Evolutionary conservation across 495 filamentous ascomycete species (phyloP), one percentile per base, ranked within the genome.

Genomic region (Penicillium atrosanguineum): DNA sequence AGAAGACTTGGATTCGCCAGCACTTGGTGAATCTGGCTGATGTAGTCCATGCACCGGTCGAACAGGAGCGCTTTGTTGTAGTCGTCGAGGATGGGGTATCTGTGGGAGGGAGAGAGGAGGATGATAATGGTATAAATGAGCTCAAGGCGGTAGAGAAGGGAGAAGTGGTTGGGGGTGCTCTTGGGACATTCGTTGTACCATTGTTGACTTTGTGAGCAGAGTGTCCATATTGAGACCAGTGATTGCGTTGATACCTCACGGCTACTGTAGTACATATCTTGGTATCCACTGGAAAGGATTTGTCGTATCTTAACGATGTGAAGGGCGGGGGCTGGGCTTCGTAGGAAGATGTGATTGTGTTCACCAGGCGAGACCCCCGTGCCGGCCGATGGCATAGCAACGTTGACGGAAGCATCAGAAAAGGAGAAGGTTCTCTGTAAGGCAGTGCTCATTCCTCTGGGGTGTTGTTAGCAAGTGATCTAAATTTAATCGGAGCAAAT

Each of bases 371-470:
- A 37, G 48, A 64, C 19, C 57, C 66, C 54, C 8, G 69, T 62
- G 8, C 63, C 53, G 11, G 50, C 55, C 16, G 69, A 66, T 9
- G 81, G 81, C 56, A 88, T 72, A 9, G 71, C 78, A 36, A 95
- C 90, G 55, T 86, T 84, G 2, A 86, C 79, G n/a, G 90, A 87
- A 37, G 88, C 89, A 65, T 97, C 93, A 1, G 89, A 90, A 64
- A 97, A 94, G 5, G 93, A 95, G 66, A 95, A 95, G 0, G 88
- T 84, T 38, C 90, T 79, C 26, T 85, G 83, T 46, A 91, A 80
- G 15, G 90, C 87, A 71, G 92, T 83, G 54, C 88, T 90, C 29
- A 90, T 89, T 6, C 86, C 84, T 60, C 92, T 94, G 31, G 3
- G 14, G 12, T n/a, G 15, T 15, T 50, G 39, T 53, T 47, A 62